phyloP scores from a whole-genome alignment of 176 grass and related monocot genomes.

The Saccharum spontaneum region DNA sequence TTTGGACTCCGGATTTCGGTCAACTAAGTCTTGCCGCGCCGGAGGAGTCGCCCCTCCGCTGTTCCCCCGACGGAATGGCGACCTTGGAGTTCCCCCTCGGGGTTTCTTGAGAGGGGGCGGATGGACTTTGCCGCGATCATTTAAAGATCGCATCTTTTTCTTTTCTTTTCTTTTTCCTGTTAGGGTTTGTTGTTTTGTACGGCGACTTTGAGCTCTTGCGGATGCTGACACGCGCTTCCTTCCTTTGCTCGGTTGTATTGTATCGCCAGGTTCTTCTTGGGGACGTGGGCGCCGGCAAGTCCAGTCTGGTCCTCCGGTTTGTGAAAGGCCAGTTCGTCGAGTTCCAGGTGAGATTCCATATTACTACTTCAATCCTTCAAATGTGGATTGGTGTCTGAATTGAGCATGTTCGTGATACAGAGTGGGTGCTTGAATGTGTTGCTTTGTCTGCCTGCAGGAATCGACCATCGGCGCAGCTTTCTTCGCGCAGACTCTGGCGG shows the following conservation, averaged over 20 bases:
- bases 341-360: slow-evolving; percentile 66
- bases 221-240: neutral
- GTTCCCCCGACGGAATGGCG: neutral
- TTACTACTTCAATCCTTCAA: neutral
- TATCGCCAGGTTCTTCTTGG: slow-evolving; percentile 81
- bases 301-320: slow-evolving; percentile 89
- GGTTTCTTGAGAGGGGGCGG: neutral
- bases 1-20: neutral
- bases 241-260: neutral
- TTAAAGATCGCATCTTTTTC: neutral
- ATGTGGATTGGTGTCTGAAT: neutral
- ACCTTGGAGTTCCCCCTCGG: neutral
- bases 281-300: slow-evolving; percentile 90
- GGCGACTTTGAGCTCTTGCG: neutral
- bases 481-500: slow-evolving; percentile 86
- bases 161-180: neutral
- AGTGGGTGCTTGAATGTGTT: neutral
- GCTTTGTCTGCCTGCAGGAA: slow-evolving; percentile 46
- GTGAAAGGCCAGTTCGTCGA: slow-evolving; percentile 99
- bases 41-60: neutral
- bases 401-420: neutral
- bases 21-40: neutral
- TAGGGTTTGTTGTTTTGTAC: neutral
- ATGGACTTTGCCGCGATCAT: neutral
- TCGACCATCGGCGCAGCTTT: slow-evolving; percentile 91